These are phyloP conservation scores for Bretziella fagacearum DNA, from an alignment of 2,329 filamentous ascomycete species.

Conservation along the genomic window DNA sequence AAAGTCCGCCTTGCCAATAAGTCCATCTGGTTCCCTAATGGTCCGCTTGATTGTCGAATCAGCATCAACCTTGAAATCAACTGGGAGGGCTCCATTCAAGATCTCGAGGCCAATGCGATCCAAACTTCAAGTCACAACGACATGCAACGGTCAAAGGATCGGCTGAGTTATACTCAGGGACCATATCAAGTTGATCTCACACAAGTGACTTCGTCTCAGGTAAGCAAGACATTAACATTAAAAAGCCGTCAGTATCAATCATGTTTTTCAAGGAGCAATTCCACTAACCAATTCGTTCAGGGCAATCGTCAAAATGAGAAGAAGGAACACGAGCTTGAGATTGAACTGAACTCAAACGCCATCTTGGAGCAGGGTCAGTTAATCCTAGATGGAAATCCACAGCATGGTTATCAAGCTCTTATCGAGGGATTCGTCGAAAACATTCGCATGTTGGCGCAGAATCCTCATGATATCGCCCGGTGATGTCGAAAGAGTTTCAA, in stretches of 20 bases:
- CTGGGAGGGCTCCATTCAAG: slow-evolving; percentile 52
- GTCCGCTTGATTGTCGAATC: slow-evolving; percentile 75
- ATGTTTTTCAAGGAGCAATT: background rate
- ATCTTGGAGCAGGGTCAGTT: slow-evolving; percentile 48
- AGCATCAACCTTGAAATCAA: slow-evolving; percentile 91
- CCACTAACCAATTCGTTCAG: slow-evolving; percentile 17
- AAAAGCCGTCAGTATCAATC: slow-evolving; percentile 2
- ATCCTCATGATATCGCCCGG: slow-evolving; percentile 22
- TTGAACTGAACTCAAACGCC: slow-evolving; percentile 51
- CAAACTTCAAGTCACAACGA: slow-evolving; percentile 20
- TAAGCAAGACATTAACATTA: slow-evolving; percentile 21
- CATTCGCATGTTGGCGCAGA: slow-evolving; percentile 39
- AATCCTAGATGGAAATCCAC: slow-evolving; percentile 30
- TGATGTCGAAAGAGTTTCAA: background rate
- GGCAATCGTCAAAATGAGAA: slow-evolving; percentile 25
- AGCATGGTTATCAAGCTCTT: slow-evolving; percentile 46
- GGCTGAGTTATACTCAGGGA: slow-evolving; percentile 77
- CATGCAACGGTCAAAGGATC: slow-evolving; percentile 57
- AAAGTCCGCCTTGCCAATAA: slow-evolving; percentile 79
- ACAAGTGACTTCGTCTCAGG: slow-evolving; percentile 49
- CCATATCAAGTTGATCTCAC: slow-evolving; percentile 85
- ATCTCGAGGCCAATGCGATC: slow-evolving; percentile 28
- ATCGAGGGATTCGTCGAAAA: slow-evolving; percentile 65
- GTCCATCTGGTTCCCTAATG: slow-evolving; percentile 65
- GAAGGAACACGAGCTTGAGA: slow-evolving; percentile 67